These are phyloP conservation scores for Gymnopus androsaceus DNA, from an alignment of 1,284 basidiomycete genomes.

Conservation along the genomic window DNA sequence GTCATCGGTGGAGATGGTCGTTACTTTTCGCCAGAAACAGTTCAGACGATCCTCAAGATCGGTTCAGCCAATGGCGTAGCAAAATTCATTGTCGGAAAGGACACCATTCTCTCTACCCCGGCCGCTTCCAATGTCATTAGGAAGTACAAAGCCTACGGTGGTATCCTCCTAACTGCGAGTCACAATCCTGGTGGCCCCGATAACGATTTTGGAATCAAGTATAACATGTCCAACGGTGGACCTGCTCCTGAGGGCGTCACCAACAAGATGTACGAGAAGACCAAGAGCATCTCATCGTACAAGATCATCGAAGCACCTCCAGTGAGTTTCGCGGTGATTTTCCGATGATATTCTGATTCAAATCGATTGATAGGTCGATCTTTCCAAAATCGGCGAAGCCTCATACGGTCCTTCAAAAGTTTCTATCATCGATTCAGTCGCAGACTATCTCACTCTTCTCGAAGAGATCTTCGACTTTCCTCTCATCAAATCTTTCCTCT, in stretches of 20 bases:
- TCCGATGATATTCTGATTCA: background rate
- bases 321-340: slow-evolving; percentile 45
- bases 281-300: slow-evolving; percentile 86
- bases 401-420: slow-evolving; percentile 85
- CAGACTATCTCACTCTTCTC: slow-evolving; percentile 86
- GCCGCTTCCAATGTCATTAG: slow-evolving; percentile 96
- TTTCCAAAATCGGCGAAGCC: slow-evolving; percentile 81
- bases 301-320: slow-evolving; percentile 80
- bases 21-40: slow-evolving; percentile 88
- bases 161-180: slow-evolving; percentile 95
- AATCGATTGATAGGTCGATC: slow-evolving; percentile 62
- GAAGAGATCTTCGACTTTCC: slow-evolving; percentile 93
- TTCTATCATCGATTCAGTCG: slow-evolving; percentile 92
- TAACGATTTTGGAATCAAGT: slow-evolving; percentile 99
- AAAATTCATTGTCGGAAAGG: slow-evolving; percentile 88
- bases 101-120: slow-evolving; percentile 93
- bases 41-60: slow-evolving; percentile 90
- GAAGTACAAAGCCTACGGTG: slow-evolving; percentile 94
- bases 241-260: slow-evolving; percentile 96
- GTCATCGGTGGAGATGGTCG: slow-evolving; percentile 98
- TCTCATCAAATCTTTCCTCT: slow-evolving; percentile 90
- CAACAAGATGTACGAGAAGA: slow-evolving; percentile 90
- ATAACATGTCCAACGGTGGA: slow-evolving; percentile 96
- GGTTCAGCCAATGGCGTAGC: slow-evolving; percentile 89
- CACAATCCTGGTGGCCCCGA: slow-evolving; percentile 98